Evolutionary conservation across 345 rosid genomes (phyloP).

Genomic region (Citrus cavaleriei): DNA sequence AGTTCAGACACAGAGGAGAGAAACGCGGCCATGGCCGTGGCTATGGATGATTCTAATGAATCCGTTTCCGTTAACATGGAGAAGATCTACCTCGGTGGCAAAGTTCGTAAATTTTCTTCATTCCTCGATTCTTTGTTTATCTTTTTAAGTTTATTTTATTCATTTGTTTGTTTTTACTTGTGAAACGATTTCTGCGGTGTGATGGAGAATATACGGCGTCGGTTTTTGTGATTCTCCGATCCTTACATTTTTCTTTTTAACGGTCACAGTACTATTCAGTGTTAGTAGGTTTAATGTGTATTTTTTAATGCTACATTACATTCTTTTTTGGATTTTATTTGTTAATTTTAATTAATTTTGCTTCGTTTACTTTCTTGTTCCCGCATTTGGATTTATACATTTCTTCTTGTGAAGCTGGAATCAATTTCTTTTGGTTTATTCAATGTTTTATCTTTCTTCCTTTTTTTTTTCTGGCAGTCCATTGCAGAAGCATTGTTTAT

Average conservation of each 20-base stretch:
- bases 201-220: not conserved
- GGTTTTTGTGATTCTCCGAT: conserved; percentile 1
- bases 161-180: not conserved
- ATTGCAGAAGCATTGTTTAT: conserved; percentile 29
- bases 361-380: not conserved
- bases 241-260: not conserved
- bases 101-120: conserved; percentile 31
- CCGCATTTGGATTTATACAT: conserved; percentile 19
- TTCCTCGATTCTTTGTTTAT: too few species aligned
- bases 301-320: not conserved
- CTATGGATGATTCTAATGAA: conserved; percentile 26
- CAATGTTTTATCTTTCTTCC: not conserved
- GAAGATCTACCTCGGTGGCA: conserved; percentile 88
- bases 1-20: too few species aligned
- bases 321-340: not conserved
- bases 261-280: not conserved
- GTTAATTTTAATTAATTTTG: not conserved
- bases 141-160: too few species aligned
- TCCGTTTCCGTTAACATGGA: conserved; percentile 63
- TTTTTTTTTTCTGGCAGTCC: conserved; percentile 14
- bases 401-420: conserved; percentile 18
- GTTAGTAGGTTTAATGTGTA: not conserved
- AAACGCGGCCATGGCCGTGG: not conserved
- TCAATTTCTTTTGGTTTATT: conserved; percentile 26
- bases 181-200: not conserved